Evolutionary conservation across 73 alveolate species (phyloP).

Genomic region (Uronychia setigera): DNA sequence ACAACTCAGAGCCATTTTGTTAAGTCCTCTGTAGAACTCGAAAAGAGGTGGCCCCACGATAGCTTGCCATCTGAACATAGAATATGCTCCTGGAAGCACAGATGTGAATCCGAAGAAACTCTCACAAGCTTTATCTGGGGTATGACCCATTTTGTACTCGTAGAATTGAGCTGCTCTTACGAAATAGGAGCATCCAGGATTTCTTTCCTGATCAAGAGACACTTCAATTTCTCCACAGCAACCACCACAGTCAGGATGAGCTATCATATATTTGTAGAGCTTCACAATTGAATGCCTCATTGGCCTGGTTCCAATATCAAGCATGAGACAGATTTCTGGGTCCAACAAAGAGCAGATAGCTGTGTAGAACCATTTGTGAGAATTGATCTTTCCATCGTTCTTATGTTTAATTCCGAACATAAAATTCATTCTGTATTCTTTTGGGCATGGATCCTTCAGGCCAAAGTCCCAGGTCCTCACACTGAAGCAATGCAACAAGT

Average conservation of each 20-base stretch:
- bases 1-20: constrained; percentile 43
- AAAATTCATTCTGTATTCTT: constrained; percentile 23
- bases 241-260: constrained; percentile 37
- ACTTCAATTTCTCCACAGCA: constrained; percentile 58
- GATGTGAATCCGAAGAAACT: constrained; percentile 37
- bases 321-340: constrained; percentile 53
- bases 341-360: constrained; percentile 39
- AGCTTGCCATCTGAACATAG: constrained; percentile 63
- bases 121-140: constrained; percentile 55
- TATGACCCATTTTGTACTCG: constrained; percentile 55
- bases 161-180: constrained; percentile 52
- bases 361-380: constrained; percentile 53
- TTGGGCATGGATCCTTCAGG: not conserved
- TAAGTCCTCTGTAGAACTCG: constrained; percentile 42
- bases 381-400: constrained; percentile 60
- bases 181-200: constrained; percentile 23
- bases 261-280: constrained; percentile 16
- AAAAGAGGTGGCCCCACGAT: constrained; percentile 53
- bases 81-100: constrained; percentile 67
- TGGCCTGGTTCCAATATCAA: constrained; percentile 63
- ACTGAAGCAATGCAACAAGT: constrained; percentile 20
- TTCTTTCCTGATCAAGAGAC: not conserved
- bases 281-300: constrained; percentile 13
- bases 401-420: constrained; percentile 41
- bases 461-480: constrained; percentile 46